Percentiles rank a stretch among this genome's conserved stretches.
Evolutionary conservation across 257 asterid genomes (phyloP).

Genomic region (Solanum dulcamara): DNA sequence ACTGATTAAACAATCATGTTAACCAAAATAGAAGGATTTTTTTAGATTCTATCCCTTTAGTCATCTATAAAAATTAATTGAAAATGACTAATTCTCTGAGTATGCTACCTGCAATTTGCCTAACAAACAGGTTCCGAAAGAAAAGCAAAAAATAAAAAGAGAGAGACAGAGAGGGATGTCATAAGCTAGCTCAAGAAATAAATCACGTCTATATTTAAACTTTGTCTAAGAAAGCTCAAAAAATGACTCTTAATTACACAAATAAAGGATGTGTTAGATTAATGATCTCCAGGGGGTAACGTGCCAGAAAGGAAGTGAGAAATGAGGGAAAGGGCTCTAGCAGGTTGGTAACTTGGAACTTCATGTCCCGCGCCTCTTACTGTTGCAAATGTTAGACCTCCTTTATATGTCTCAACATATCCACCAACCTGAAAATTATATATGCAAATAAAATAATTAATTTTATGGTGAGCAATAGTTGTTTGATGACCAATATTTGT

Average conservation of each 20-base stretch:
- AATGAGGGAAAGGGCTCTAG: background rate
- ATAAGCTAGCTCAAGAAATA: background rate
- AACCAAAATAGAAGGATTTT: no score
- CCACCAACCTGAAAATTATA: background rate
- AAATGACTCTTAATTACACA: background rate
- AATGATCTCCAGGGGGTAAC: background rate
- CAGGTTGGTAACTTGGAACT: background rate
- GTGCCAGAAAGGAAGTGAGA: background rate
- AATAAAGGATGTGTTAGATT: background rate
- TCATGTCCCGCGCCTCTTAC: conserved; percentile 4
- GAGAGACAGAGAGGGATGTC: background rate
- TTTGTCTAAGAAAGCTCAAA: background rate
- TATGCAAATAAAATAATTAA: background rate
- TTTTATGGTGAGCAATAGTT: background rate
- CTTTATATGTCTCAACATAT: background rate
- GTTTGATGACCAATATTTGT: background rate
- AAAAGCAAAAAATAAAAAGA: background rate
- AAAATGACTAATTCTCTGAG: background rate
- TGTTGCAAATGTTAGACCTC: background rate
- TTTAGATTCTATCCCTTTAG: background rate
- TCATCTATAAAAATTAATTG: background rate
- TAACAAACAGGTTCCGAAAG: background rate
- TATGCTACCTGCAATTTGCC: background rate
- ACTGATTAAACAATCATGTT: background rate
- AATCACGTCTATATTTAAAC: background rate